phyloP scores from a whole-genome alignment of 768 basidiomycete species.

The Coprinopsis cinerea region DNA sequence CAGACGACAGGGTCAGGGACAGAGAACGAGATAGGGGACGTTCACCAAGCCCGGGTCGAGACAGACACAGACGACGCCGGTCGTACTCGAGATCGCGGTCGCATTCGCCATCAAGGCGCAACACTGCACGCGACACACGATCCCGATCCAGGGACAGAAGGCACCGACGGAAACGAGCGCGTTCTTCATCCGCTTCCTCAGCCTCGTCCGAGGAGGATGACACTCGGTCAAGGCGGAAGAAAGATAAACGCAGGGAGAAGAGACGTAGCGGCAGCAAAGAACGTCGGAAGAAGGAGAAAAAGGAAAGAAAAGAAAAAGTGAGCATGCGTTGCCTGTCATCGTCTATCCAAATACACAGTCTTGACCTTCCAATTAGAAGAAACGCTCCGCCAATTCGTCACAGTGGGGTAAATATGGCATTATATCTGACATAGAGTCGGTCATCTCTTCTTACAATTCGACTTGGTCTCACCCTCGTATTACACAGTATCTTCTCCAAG shows the following conservation, averaged over 20 bases:
- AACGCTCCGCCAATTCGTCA: slow-evolving; percentile 44
- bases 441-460: slow-evolving; percentile 21
- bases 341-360: slow-evolving; percentile 1
- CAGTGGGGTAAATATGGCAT: slow-evolving; percentile 93
- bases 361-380: slow-evolving; percentile 34
- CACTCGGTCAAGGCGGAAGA: slow-evolving; percentile 38
- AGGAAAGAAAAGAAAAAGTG: slow-evolving; percentile 64
- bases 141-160: slow-evolving; percentile 20
- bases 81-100: slow-evolving; percentile 16
- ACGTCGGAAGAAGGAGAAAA: slow-evolving; percentile 24
- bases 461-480: not conserved
- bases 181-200: slow-evolving; percentile 40
- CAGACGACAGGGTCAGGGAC: not conserved
- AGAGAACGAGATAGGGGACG: not conserved
- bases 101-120: slow-evolving; percentile 22
- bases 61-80: slow-evolving; percentile 4
- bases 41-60: slow-evolving; percentile 10
- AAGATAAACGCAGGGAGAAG: slow-evolving; percentile 43
- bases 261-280: slow-evolving; percentile 40
- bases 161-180: slow-evolving; percentile 19
- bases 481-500: slow-evolving; percentile 68
- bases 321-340: slow-evolving; percentile 34
- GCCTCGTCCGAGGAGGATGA: slow-evolving; percentile 29
- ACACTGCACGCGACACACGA: slow-evolving; percentile 18
- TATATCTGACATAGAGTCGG: slow-evolving; percentile 81